These are phyloP conservation scores for Aureobasidium uvarum DNA, from an alignment of 2,329 filamentous ascomycete genomes.

Conservation along the genomic window DNA sequence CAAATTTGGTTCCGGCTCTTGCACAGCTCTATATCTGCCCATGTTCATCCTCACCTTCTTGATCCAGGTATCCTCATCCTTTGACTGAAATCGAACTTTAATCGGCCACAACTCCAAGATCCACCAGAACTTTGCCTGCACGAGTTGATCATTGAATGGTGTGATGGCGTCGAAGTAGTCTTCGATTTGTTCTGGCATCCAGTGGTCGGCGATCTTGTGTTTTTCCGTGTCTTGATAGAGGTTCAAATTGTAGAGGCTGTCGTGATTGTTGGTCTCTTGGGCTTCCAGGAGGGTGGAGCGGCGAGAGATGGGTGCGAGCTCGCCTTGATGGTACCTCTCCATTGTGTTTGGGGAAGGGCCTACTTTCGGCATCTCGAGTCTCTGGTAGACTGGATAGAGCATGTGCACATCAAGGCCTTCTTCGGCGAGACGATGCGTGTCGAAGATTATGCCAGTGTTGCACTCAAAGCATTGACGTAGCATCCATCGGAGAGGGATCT, in stretches of 20 bases:
- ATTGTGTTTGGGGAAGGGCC: conserved; percentile 41
- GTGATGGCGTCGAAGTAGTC: conserved; percentile 47
- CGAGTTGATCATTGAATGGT: conserved; percentile 45
- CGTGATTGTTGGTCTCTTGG: conserved; percentile 30
- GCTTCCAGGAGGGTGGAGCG: conserved; percentile 35
- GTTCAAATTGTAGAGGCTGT: conserved; percentile 32
- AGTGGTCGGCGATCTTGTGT: conserved; percentile 29
- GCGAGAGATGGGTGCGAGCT: conserved; percentile 37
- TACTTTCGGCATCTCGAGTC: conserved; percentile 36
- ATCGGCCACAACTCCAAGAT: conserved; percentile 47
- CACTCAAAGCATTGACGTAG: conserved; percentile 50
- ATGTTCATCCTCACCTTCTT: conserved; percentile 43
- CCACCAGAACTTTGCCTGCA: conserved; percentile 45
- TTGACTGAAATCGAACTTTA: conserved; percentile 41
- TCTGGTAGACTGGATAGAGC: conserved; percentile 43
- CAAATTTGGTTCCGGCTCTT: conserved; percentile 42
- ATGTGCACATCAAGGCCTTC: conserved; percentile 45
- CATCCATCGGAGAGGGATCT: conserved; percentile 51
- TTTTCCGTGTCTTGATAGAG: conserved; percentile 31
- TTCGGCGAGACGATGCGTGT: conserved; percentile 42
- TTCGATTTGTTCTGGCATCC: conserved; percentile 45
- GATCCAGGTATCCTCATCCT: conserved; percentile 39
- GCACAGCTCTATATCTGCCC: conserved; percentile 41
- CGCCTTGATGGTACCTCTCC: conserved; percentile 40
- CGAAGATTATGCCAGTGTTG: conserved; percentile 48